A percentile compares a stretch with the other conserved stretches of the same genome.
Evolutionary conservation across 2,329 filamentous ascomycete species (phyloP).

Genomic region (Fusarium haematococcum): DNA sequence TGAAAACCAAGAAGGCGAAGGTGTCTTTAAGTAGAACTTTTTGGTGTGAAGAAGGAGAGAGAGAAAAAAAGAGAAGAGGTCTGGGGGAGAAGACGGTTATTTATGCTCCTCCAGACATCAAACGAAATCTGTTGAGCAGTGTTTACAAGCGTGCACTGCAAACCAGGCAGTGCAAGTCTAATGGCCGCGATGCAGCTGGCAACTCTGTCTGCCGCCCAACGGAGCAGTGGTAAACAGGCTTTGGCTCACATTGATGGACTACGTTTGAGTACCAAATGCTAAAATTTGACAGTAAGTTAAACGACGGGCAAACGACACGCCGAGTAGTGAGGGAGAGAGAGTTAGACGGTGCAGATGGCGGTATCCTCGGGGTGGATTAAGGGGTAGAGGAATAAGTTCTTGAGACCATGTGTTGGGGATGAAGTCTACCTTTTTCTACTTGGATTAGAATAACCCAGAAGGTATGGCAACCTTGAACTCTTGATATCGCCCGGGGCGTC

Average conservation of each 20-base stretch:
- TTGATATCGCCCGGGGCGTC: neutral
- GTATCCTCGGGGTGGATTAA: neutral
- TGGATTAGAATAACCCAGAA: neutral
- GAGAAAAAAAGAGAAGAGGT: neutral
- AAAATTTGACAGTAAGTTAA: neutral
- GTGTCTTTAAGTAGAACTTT: too few relatives aligned
- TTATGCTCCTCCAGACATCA: neutral
- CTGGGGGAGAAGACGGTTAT: neutral
- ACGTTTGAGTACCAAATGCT: neutral
- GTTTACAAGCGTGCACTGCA: neutral
- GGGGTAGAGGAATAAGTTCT: neutral
- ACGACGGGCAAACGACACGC: neutral
- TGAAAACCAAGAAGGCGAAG: too few relatives aligned
- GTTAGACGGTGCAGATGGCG: neutral
- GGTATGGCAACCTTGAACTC: neutral
- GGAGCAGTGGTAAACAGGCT: neutral
- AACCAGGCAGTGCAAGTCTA: neutral
- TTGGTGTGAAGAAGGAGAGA: neutral
- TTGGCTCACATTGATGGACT: neutral
- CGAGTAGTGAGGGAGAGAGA: neutral
- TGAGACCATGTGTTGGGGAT: neutral
- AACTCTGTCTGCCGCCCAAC: neutral
- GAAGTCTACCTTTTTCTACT: neutral
- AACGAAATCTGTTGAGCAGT: neutral
- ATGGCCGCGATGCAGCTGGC: neutral